Evolutionary conservation across 306 rosid species (phyloP), one percentile per base, ranked within the genome.

Genomic region (Luffa acutangula): DNA sequence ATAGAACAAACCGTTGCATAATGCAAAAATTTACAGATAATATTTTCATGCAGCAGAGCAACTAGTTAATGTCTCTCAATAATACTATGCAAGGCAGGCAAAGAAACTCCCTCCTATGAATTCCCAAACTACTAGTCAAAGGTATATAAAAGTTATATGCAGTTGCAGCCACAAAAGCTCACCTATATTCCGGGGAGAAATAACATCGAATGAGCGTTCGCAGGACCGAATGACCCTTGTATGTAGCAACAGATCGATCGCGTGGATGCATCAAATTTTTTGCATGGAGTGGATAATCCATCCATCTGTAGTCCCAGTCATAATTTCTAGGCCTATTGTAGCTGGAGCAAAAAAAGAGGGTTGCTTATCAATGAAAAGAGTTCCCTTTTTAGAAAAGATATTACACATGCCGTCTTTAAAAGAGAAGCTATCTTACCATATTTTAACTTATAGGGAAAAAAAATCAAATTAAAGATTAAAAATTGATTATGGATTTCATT

Each of bases 261-360:
- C 63, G 53, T 3, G 98, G 91, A 72, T 92, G 98, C 62, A 80
- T 89, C 79, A 82, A 14, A 62, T 81, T 78, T 82, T 84, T 87
- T 62, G 95, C 90, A 76, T 83, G 83, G 39, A 80, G 81, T 46
- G 97, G 98, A 79, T 91, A 93, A 76, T 93, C 97, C 97, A 89
- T 91, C 97, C 95, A 86, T 83, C 97, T 87, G 82, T 91, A 93
- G 85, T 93, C 98, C 97, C 98, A 93, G 9, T 89, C 92, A 21
- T 82, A 85, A 41, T 80, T 83, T 82, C 87, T 85, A 70, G 67
- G 81, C 54, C 87, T 81, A 51, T 78, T 71, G 70, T 79, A 81
- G 90, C 85, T 93, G 84, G 81, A 73, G 77, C 34, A 21, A 39
- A 64, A 63, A 33, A 60, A 41, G 76, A 48, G 7, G 6, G 57